Conservation (phyloP, 2,329 filamentous ascomycete species). For the Golovinomyces cichoracearum region DNA sequence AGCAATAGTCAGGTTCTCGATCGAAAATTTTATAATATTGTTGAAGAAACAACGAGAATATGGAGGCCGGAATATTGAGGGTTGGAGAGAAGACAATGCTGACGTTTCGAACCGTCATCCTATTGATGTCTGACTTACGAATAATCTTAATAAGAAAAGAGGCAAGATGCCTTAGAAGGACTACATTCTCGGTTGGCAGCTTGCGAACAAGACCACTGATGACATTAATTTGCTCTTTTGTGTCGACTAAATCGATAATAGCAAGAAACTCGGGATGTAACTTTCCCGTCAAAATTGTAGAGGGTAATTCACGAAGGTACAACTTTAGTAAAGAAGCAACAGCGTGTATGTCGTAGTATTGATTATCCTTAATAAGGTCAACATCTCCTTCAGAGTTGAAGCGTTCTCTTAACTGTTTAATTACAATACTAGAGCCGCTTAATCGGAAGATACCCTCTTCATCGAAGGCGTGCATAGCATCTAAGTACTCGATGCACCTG, state of each 20-base stretch:
- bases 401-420: constrained; percentile 69
- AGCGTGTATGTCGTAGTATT: constrained; percentile 86
- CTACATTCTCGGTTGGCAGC: constrained; percentile 55
- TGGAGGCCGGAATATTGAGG: constrained; percentile 78
- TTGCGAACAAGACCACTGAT: constrained; percentile 56
- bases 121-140: constrained; percentile 70
- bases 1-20: constrained; percentile 36
- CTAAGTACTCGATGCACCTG: constrained; percentile 79
- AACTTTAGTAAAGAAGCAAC: constrained; percentile 83
- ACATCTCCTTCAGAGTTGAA: constrained; percentile 89
- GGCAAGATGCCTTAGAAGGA: constrained; percentile 60
- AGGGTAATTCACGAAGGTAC: constrained; percentile 76
- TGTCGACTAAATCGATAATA: constrained; percentile 53
- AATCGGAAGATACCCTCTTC: constrained; percentile 95
- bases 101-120: constrained; percentile 95
- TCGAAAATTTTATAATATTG: constrained; percentile 75
- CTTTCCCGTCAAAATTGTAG: constrained; percentile 72
- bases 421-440: constrained; percentile 87
- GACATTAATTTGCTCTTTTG: constrained; percentile 47
- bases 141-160: constrained; percentile 79
- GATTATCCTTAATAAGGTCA: constrained; percentile 54
- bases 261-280: constrained; percentile 70
- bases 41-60: constrained; percentile 81
- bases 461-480: constrained; percentile 48
- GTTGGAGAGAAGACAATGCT: constrained; percentile 96